Conservation (phyloP, 2,329 filamentous ascomycete genomes). For the Ceratocystis eucalypticola region DNA sequence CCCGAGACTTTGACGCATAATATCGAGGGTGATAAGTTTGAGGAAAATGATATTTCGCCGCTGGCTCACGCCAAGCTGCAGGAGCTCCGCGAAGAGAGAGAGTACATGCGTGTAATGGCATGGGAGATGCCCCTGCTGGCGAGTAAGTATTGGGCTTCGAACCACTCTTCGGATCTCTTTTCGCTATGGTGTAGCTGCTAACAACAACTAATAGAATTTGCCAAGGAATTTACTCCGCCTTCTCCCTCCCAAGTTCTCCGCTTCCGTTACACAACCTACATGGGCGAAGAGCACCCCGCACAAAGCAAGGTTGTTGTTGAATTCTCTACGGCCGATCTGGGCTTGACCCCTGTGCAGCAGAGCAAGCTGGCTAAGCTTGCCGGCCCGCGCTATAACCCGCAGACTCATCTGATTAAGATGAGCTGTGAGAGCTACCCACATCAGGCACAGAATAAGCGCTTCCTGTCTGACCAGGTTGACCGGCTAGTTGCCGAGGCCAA, state of each 20-base stretch:
- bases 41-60: slow-evolving; percentile 71
- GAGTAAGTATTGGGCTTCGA: slow-evolving; percentile 44
- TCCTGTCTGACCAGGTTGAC: slow-evolving; percentile 65
- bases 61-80: slow-evolving; percentile 79
- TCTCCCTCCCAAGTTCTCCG: slow-evolving; percentile 57
- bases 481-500: slow-evolving; percentile 62
- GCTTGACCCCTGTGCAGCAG: slow-evolving; percentile 53
- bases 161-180: too few species aligned
- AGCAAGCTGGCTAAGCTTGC: slow-evolving; percentile 78
- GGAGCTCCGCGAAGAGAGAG: slow-evolving; percentile 71
- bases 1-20: slow-evolving; percentile 37
- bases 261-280: slow-evolving; percentile 93
- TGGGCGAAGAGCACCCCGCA: slow-evolving; percentile 86
- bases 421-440: slow-evolving; percentile 79
- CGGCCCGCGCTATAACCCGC: slow-evolving; percentile 76
- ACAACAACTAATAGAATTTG: slow-evolving; percentile 46
- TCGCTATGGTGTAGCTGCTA: too few species aligned
- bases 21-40: slow-evolving; percentile 47
- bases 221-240: slow-evolving; percentile 66
- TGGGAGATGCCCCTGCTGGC: slow-evolving; percentile 93
- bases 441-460: slow-evolving; percentile 93
- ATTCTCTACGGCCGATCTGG: slow-evolving; percentile 62
- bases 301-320: slow-evolving; percentile 90
- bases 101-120: slow-evolving; percentile 73
- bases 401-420: slow-evolving; percentile 71